Base-by-base conservation (phyloP, 345 rosid species). In the Capsella bursapastoris region DNA sequence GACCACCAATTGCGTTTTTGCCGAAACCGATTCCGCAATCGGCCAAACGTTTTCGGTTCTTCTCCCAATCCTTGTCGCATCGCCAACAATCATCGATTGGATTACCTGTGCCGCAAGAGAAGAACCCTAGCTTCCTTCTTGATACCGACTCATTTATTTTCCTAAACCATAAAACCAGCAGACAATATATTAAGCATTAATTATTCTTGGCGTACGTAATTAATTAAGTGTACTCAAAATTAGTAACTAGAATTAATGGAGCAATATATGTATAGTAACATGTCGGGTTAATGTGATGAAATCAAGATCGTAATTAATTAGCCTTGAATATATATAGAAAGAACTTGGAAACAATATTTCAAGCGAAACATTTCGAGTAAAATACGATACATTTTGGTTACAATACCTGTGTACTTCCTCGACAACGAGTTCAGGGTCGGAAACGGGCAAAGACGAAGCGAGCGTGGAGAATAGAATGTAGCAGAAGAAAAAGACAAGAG, bases 71-170 rank as follows among this genome's bases (percentile, higher is more conserved):
- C 47, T 92, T 84, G 76, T 88, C 97, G 63, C 94, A 88, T 48
- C 94, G 67, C 97, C 94, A 90, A 81, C 97, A 90, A 75, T 90
- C 94, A 8, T 90, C 97, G 16, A 88, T 86, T 10, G 97, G 97
- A 58, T 90, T 90, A 6, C 92, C 97, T 4, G 87, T 88, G 9
- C 85, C 87, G 16, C 96, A 88, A 4, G 96, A 87, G 47, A 88
- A 76, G 72, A 73, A 87, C 1, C 85, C 92, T 75, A 90, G 75
- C 70, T 82, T 89, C 77, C 94, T 86, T 82, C 87, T 74, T 2
- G 93, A 83, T 68, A 78, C 25, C 8, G 78, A 78, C 72, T 82
- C 90, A 71, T 88, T 89, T 73, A 87, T 82, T 64, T 80, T 82
- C 87, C 92, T 88, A 72, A 10, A 12, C 4, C 40, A 25, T 67